phyloP scores from a whole-genome alignment of 2,329 filamentous ascomycete genomes.

The Penicillium sp. region DNA sequence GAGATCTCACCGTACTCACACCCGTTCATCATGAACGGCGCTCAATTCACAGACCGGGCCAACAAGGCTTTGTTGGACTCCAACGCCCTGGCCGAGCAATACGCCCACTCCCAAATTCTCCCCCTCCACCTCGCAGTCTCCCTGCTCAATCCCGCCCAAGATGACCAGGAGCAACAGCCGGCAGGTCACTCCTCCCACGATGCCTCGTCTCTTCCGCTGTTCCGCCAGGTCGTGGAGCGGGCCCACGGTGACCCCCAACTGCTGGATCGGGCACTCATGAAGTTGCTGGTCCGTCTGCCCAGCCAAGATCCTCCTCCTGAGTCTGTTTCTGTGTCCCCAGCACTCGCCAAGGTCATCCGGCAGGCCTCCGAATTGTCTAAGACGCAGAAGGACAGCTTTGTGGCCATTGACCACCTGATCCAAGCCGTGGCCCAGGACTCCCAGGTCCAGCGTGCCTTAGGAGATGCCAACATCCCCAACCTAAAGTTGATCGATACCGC shows the following conservation, averaged over 20 bases:
- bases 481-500: conserved; percentile 85
- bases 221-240: conserved; percentile 89
- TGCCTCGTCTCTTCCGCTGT: conserved; percentile 66
- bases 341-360: conserved; percentile 77
- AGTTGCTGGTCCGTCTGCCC: conserved; percentile 81
- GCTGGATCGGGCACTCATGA: conserved; percentile 87
- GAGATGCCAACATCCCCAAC: conserved; percentile 88
- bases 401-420: conserved; percentile 94
- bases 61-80: conserved; percentile 87
- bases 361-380: conserved; percentile 87
- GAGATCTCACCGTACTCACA: background rate
- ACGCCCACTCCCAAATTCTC: conserved; percentile 84
- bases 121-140: conserved; percentile 79
- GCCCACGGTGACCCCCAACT: conserved; percentile 89
- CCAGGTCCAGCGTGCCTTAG: conserved; percentile 68
- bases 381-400: conserved; percentile 94
- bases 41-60: conserved; percentile 86
- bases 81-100: conserved; percentile 82
- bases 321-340: conserved; percentile 74
- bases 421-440: conserved; percentile 76
- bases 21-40: conserved; percentile 38
- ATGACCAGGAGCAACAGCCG: conserved; percentile 71
- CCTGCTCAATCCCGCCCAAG: conserved; percentile 46
- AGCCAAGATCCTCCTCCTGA: conserved; percentile 95
- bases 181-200: conserved; percentile 63